Base-by-base conservation (phyloP, 2,329 filamentous ascomycete genomes). In the Aureobasidium sp. region DNA sequence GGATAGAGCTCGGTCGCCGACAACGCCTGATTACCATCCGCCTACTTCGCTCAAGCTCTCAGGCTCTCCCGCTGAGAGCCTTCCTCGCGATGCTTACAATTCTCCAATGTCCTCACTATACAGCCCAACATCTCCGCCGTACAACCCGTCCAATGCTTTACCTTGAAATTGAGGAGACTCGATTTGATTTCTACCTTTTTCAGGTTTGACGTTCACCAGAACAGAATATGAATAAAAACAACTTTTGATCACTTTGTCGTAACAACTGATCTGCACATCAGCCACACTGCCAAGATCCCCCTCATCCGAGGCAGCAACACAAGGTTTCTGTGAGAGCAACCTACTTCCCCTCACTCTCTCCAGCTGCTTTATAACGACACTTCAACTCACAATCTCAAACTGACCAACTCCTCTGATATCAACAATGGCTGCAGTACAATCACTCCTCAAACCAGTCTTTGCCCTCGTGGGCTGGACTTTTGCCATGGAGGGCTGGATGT, bases 401-500 rank as follows among this genome's bases (percentile, higher is more conserved):
- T 34, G 31, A 34, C 15, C 29, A 20, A 20, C 29, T 31, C 15
- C 1, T 29, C 5, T 20, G 17, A 49, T 31, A 48, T 25, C 27
- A 56, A 3, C n/a, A 27, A 61, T 61, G 59, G 51, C 59, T 14
- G 39, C 59, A 44, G 48, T 45, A 17, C 59, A 53, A 22, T 29
- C 31, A 29, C 52, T 52, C 17, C 62, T 53, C 25, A 47, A 41
- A 36, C 65, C 74, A 45, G 71, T 69, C 63, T 72, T 77, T 44
- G 72, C 70, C 53, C 67, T 66, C n/a, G 58, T 61, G 0, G 48
- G 47, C 61, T 78, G 76, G 76, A 76, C 75, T 39, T 72, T 78
- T 66, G 66, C 71, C 8, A 74, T 77, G 68, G 75, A 78, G 67
- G 66, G 63, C 51, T 77, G 74, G 75, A 74, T 78, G 73, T 77